phyloP scores from a whole-genome alignment of 768 basidiomycete genomes.

The Panaeolus cyanescens region DNA sequence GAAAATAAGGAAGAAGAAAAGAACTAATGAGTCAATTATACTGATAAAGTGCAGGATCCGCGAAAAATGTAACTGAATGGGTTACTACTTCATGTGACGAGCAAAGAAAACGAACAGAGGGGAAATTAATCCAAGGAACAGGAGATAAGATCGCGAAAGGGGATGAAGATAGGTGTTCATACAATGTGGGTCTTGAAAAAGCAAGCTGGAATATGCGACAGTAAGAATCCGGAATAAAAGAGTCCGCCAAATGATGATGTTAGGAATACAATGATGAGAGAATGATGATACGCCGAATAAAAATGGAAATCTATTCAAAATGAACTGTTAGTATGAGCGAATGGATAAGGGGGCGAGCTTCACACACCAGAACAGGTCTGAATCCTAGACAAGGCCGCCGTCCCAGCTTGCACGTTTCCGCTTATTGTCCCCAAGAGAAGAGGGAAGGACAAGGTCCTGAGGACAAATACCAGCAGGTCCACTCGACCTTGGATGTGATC shows the following conservation, averaged over 20 bases:
- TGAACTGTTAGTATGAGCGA: neutral
- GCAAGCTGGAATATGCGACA: neutral
- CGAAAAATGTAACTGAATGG: no score
- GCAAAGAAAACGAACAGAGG: neutral
- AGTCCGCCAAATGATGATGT: neutral
- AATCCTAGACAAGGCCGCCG: slow-evolving; percentile 26
- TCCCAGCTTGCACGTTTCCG: slow-evolving; percentile 50
- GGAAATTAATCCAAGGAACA: neutral
- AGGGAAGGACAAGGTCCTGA: slow-evolving; percentile 32
- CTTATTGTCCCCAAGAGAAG: slow-evolving; percentile 33
- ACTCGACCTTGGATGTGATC: neutral
- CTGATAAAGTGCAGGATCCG: no score
- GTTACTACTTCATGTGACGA: no score
- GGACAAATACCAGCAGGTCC: slow-evolving; percentile 29
- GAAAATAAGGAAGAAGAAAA: no score
- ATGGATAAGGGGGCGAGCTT: no score
- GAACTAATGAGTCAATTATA: no score
- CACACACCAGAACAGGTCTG: neutral
- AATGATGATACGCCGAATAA: neutral
- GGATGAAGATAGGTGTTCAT: neutral
- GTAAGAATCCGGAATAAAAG: neutral
- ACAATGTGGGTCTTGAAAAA: neutral
- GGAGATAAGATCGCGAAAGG: neutral
- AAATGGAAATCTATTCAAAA: neutral
- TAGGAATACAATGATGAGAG: neutral